phyloP scores from a whole-genome alignment of 352 stramenopile genomes.

The Phytophthora europaea region DNA sequence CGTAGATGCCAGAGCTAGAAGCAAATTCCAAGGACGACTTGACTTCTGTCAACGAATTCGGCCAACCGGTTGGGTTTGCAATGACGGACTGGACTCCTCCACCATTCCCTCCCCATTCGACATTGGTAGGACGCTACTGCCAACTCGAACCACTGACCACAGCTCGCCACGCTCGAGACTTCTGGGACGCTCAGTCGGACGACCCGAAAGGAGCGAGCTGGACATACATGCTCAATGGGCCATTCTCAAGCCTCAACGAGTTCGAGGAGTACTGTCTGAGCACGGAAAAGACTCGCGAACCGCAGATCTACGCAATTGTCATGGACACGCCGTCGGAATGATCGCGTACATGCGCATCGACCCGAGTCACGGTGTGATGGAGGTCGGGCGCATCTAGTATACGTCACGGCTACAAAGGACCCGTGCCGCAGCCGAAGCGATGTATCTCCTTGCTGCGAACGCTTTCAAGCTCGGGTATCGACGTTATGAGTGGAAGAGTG shows the following conservation, averaged over 20 bases:
- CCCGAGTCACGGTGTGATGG: conserved; percentile 21
- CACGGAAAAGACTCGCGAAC: background rate
- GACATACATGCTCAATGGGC: conserved; percentile 34
- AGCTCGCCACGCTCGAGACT: conserved; percentile 15
- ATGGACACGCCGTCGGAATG: conserved; percentile 16
- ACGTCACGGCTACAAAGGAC: conserved; percentile 18
- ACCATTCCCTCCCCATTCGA: conserved; percentile 15
- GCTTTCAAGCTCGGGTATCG: conserved; percentile 32
- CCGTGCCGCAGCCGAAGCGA: conserved; percentile 16
- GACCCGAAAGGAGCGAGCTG: conserved; percentile 20
- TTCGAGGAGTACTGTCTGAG: conserved; percentile 22
- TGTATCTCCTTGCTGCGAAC: conserved; percentile 25
- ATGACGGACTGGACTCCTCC: conserved; percentile 25
- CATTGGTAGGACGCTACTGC: conserved; percentile 26
- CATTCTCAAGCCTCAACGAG: conserved; percentile 18
- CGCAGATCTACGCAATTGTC: conserved; percentile 28
- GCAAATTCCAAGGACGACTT: background rate
- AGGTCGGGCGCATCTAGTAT: conserved; percentile 32
- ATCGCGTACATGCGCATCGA: conserved; percentile 31
- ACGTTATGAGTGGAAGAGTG: conserved; percentile 31
- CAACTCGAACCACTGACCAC: conserved; percentile 22
- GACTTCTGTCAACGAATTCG: conserved; percentile 21
- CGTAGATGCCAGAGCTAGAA: background rate
- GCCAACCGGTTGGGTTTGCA: conserved; percentile 19
- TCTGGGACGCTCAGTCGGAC: conserved; percentile 24